Base-by-base conservation (phyloP, 31 red algal species). In the Endocladia muricata region DNA sequence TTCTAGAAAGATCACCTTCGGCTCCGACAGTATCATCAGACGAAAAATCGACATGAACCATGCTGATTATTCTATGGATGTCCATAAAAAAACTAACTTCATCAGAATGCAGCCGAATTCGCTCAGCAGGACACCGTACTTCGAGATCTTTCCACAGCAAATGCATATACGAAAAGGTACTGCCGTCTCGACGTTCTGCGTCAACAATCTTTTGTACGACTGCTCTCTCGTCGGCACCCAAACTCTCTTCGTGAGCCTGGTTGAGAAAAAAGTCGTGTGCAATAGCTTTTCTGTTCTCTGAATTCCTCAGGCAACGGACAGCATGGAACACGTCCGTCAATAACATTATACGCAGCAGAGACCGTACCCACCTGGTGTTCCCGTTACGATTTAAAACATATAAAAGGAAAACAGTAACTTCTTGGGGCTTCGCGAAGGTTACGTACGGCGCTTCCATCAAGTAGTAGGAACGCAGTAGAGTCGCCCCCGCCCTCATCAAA, bases 11-110 rank as follows among this genome's bases (percentile, higher is more conserved):
- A 69, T 3, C 41, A 58, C 8, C 13, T 8, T 34, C 55, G 63
- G 30, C 32, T 35, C 42, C 28, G 38, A 33, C 33, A 39, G 37
- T 34, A 47, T 7, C 28, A 11, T 36, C 21, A 28, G 37, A 23
- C 29, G 42, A 57, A n/a, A 28, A 2, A 64, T 55, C 37, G n/a
- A 15, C 15, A 37, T 85, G 71, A 31, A 85, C 31, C 41, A 76
- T 39, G 1, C 82, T 72, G 43, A 85, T 30, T 11, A 85, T 4
- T 22, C 42, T 56, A 38, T 85, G 82, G 29, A 85, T 57, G 37
- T 85, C 82, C 56, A 85, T 17, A 37, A 85, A 22, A 37, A 85
- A 19, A 28, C 35, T 76, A 54, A 76, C 61, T 60, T 85, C 72
- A 41, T 66, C 40, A 21, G 32, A 21, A 7, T 76, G 28, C 8